Base-by-base conservation (phyloP, 306 rosid genomes). In the Begonia fuchsioides region DNA sequence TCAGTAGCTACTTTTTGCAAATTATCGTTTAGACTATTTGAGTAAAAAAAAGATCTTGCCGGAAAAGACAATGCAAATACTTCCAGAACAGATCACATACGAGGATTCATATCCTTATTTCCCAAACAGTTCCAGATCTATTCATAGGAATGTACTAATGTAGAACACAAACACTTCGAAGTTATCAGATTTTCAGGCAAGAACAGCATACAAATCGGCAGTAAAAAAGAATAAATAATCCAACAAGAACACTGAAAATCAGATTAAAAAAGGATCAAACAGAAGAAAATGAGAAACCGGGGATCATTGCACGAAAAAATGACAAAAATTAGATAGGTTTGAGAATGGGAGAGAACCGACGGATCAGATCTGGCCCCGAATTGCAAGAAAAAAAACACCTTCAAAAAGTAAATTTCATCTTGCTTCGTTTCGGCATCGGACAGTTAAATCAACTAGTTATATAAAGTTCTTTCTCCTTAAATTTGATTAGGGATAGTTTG, bases 241-340 rank as follows among this genome's bases (percentile, higher is more conserved):
- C 35, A 26, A 26, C 7, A 1, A 58, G 12, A 41, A 20, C 39
- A 9, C 38, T 17, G 13, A 13, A 17, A 13, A 16, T 32, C 5
- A 12, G 17, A 8, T 1, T 5, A 47, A 38, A 15, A 14, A 12
- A 15, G 11, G 1, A 32, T 12, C 41, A 54, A 7, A 13, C 32
- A 0, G 10, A 17, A 3, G 17, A 2, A 38, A 32, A 39, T 8
- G 39, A 15, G 15, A n/a, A 26, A 10, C 41, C n/a, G 17, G 41
- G 60, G 73, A 72, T 72, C 64, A 72, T 67, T 72, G 68, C 73
- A 67, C 58, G 73, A 70, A 72, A 67, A 61, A 67, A 72, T 72
- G 70, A 55, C 57, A 65, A 48, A 39, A 67, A 72, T 63, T 18
- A 39, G 32, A 20, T 20, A 12, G 39, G 39, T 41, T 50, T 57